Evolutionary conservation across 305 asterid genomes (phyloP).

Genomic region (Fraxinus latifolia): DNA sequence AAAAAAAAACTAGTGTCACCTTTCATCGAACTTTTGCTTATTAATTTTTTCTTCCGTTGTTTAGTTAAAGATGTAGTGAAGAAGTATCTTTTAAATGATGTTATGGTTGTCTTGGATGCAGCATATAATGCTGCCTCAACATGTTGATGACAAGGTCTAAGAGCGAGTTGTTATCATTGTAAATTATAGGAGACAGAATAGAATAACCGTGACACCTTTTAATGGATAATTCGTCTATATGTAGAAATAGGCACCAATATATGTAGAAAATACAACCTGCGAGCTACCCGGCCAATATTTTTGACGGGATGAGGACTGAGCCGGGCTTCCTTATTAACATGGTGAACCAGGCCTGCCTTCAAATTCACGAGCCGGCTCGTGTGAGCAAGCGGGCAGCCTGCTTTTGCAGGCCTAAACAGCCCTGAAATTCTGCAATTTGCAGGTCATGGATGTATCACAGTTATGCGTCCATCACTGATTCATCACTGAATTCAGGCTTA

Average conservation of each 20-base stretch:
- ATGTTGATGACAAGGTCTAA: neutral
- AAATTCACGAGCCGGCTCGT: neutral
- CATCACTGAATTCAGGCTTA: neutral
- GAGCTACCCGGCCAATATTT: neutral
- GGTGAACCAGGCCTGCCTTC: neutral
- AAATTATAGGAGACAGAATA: neutral
- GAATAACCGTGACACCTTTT: neutral
- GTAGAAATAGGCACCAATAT: neutral
- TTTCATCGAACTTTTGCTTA: neutral
- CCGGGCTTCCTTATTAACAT: neutral
- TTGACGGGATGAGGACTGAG: neutral
- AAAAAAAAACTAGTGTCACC: neutral
- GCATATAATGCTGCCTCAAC: neutral
- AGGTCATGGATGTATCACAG: neutral
- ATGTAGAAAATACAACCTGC: neutral
- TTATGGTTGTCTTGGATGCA: neutral
- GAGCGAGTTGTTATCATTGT: neutral
- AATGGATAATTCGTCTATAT: neutral
- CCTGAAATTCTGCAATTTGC: neutral
- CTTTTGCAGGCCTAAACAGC: neutral
- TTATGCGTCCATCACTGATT: neutral
- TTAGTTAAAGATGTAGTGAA: neutral
- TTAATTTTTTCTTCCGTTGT: neutral
- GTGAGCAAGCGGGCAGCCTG: neutral
- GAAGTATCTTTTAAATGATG: neutral